These are phyloP conservation scores for Paraphaeosphaeria minitans DNA, from an alignment of 2,329 filamentous ascomycete genomes.

Conservation along the genomic window DNA sequence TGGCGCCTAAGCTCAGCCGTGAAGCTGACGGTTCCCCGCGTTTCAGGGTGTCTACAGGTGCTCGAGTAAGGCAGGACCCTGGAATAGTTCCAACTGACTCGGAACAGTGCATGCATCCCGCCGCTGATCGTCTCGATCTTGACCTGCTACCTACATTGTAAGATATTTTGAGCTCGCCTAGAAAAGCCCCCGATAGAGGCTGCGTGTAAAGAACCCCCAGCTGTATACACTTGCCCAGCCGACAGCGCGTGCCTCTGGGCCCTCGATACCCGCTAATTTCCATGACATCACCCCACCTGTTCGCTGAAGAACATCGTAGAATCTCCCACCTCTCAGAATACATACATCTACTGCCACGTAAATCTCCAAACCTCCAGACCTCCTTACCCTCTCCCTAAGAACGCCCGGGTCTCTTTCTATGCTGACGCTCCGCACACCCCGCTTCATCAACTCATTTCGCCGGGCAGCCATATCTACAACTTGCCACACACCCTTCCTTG, in stretches of 20 bases:
- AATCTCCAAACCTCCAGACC: not conserved
- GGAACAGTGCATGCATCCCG: not conserved
- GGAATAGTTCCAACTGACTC: not conserved
- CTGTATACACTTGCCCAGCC: not conserved
- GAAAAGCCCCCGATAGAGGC: not conserved
- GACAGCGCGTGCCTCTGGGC: too few relatives aligned
- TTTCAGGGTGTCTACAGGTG: not conserved
- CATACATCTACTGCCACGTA: not conserved
- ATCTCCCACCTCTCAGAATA: not conserved
- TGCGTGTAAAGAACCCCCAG: not conserved
- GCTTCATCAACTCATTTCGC: constrained; percentile 1
- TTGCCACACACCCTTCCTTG: not conserved
- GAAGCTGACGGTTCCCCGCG: not conserved
- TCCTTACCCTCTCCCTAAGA: not conserved
- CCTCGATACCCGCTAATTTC: constrained; percentile 8
- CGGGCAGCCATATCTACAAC: not conserved
- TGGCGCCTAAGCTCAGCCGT: constrained; percentile 1
- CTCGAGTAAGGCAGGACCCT: constrained; percentile 5
- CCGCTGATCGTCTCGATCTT: not conserved
- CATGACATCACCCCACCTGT: constrained; percentile 17
- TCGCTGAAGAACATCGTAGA: not conserved
- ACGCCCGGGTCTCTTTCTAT: not conserved
- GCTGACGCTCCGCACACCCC: not conserved
- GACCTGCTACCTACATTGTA: not conserved
- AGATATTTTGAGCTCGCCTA: not conserved